Percentiles rank a stretch among this genome's conserved stretches.
These are phyloP conservation scores for Sisymbrium irio DNA, from an alignment of 345 rosid genomes.

Conservation along the genomic window DNA sequence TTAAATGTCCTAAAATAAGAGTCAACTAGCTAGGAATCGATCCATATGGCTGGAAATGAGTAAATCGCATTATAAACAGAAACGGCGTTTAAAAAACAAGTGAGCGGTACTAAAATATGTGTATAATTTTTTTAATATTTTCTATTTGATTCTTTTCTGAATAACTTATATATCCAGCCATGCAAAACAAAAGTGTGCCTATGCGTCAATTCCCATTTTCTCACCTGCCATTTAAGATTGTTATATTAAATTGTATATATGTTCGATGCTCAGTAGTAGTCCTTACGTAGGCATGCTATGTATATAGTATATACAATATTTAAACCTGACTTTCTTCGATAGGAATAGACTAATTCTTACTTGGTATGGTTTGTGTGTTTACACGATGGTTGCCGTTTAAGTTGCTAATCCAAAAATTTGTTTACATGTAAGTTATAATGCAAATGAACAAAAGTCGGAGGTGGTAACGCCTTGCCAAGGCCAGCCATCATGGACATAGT, in stretches of 20 bases:
- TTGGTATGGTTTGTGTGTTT: not conserved
- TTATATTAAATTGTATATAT: not conserved
- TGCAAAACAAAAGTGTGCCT: conserved; percentile 14
- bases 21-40: conserved; percentile 35
- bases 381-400: not conserved
- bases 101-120: conserved; percentile 1
- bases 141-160: not conserved
- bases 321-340: not conserved
- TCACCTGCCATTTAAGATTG: not conserved
- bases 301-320: not conserved
- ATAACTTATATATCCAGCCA: conserved; percentile 11
- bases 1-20: conserved; percentile 14
- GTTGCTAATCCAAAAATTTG: not conserved
- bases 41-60: conserved; percentile 29
- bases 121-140: not conserved
- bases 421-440: not conserved
- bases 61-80: conserved; percentile 14
- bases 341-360: not conserved
- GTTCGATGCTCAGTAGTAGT: conserved; percentile 1
- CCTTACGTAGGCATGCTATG: not conserved
- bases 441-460: no score
- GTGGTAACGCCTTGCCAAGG: no score
- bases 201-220: conserved; percentile 19
- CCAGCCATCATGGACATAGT: no score
- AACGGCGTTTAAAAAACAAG: not conserved